Conservation (phyloP, 139 green algal genomes). For the Axilococcus clingmanii region DNA sequence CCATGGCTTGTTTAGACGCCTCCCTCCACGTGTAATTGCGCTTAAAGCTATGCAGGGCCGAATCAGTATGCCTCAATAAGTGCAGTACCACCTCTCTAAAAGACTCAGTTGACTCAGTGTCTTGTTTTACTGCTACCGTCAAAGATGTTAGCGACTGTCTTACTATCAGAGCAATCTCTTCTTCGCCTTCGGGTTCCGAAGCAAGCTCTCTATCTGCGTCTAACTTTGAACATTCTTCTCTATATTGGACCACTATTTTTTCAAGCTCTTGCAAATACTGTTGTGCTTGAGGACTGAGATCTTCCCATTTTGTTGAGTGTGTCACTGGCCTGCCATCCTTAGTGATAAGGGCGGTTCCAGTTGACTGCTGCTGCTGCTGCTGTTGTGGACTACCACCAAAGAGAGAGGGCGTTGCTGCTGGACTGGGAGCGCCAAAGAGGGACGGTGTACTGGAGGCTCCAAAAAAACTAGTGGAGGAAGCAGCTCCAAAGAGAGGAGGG, state of each 20-base stretch:
- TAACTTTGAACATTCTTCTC: constrained; percentile 30
- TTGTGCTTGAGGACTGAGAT: constrained; percentile 32
- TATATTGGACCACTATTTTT: constrained; percentile 19
- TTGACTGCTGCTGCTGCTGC: constrained; percentile 18
- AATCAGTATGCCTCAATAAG: constrained; percentile 22
- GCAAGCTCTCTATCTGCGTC: constrained; percentile 19
- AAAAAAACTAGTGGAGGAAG: constrained; percentile 3
- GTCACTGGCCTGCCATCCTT: constrained; percentile 30
- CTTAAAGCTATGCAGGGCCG: constrained; percentile 27
- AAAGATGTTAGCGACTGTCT: constrained; percentile 14
- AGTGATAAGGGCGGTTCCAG: constrained; percentile 11
- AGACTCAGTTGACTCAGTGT: constrained; percentile 1
- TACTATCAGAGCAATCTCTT: constrained; percentile 2
- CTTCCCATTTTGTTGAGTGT: constrained; percentile 41
- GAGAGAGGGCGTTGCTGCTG: constrained; percentile 6
- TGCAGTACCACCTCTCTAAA: constrained; percentile 19
- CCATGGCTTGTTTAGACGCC: constrained; percentile 8
- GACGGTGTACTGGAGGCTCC: constrained; percentile 4
- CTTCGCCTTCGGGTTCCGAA: not conserved
- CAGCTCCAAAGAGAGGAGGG: constrained; percentile 5
- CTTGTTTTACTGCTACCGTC: constrained; percentile 1
- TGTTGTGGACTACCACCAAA: constrained; percentile 22
- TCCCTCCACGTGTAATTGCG: constrained; percentile 25
- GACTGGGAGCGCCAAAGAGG: constrained; percentile 14
- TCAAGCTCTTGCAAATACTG: constrained; percentile 35